Evolutionary conservation across 495 filamentous ascomycete species (phyloP).

Genomic region (Trichoderma erinaceum): DNA sequence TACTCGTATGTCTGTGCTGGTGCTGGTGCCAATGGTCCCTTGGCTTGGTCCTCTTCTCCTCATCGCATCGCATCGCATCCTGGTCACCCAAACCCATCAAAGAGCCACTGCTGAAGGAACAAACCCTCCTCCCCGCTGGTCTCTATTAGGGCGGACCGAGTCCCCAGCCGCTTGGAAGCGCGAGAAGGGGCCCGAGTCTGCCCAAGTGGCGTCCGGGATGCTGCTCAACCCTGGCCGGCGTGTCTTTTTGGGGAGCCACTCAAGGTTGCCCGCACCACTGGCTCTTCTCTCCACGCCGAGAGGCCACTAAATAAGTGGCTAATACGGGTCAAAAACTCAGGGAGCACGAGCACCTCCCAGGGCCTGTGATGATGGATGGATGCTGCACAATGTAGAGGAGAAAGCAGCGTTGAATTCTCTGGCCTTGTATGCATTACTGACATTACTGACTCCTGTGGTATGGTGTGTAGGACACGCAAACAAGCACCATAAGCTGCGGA

Average conservation of each 20-base stretch:
- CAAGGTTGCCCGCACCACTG: conserved; percentile 6
- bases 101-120: neutral
- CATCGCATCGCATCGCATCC: too few relatives aligned
- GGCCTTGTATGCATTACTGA: too few relatives aligned
- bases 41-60: too few relatives aligned
- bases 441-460: too few relatives aligned
- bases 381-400: too few relatives aligned
- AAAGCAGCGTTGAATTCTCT: too few relatives aligned
- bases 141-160: neutral
- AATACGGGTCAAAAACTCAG: neutral
- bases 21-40: neutral
- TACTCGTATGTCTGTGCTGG: neutral
- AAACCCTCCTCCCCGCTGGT: neutral
- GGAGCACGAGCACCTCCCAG: too few relatives aligned
- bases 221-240: neutral
- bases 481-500: too few relatives aligned
- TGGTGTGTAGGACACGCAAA: too few relatives aligned
- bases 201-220: conserved; percentile 7
- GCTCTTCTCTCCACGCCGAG: conserved; percentile 8
- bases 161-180: conserved; percentile 1
- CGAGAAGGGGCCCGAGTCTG: neutral
- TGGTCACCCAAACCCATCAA: too few relatives aligned
- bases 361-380: too few relatives aligned
- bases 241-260: neutral
- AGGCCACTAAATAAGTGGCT: neutral